Conservation (phyloP, 2,329 filamentous ascomycete species). For the Penicillium sp. region DNA sequence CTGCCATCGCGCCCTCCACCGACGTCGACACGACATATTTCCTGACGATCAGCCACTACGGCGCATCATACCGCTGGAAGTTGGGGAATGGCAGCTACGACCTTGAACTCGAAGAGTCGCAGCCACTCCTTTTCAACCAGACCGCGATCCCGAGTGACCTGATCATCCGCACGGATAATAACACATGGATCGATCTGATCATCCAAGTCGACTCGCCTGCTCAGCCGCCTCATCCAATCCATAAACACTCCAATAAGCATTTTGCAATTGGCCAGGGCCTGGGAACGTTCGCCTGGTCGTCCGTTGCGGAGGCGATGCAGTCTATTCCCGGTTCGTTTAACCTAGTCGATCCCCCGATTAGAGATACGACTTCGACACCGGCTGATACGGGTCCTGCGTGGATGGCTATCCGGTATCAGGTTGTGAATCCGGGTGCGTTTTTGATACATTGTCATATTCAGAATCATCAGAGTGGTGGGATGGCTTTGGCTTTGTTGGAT, state of each 20-base stretch:
- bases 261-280: constrained; percentile 58
- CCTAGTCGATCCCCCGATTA: constrained; percentile 56
- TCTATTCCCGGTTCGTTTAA: constrained; percentile 58
- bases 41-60: constrained; percentile 25
- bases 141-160: constrained; percentile 36
- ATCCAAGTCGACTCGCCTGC: constrained; percentile 46
- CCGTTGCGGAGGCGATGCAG: constrained; percentile 56
- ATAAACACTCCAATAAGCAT: constrained; percentile 67
- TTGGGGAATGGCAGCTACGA: constrained; percentile 29
- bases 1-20: constrained; percentile 46
- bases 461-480: constrained; percentile 53
- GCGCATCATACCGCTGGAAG: constrained; percentile 30
- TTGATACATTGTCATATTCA: constrained; percentile 58
- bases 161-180: constrained; percentile 52
- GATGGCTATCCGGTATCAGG: constrained; percentile 51
- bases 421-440: constrained; percentile 52
- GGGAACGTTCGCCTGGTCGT: constrained; percentile 55
- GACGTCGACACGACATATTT: constrained; percentile 46
- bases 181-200: constrained; percentile 60
- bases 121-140: constrained; percentile 31
- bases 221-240: constrained; percentile 62
- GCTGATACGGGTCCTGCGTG: constrained; percentile 39
- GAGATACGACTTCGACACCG: constrained; percentile 53
- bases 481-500: constrained; percentile 54
- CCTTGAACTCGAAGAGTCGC: constrained; percentile 25